These are phyloP conservation scores for Metschnikowia bowlesiae DNA, from an alignment of 805 yeast species.

Conservation along the genomic window DNA sequence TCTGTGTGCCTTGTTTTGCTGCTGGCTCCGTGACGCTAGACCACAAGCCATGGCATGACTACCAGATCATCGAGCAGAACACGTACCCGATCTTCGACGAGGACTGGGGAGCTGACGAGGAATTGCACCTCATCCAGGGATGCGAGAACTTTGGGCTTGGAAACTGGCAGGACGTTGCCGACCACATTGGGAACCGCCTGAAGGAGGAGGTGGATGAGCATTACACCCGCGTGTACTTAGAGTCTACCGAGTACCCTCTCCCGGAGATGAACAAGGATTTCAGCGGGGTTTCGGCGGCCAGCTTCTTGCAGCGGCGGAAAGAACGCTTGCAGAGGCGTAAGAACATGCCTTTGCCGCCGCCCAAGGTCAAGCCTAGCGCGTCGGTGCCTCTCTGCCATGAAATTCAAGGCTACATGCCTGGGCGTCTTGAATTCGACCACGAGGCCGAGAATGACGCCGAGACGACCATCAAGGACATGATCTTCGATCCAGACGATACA, in stretches of 20 bases:
- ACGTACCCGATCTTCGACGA: constrained; percentile 86
- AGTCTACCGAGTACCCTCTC: constrained; percentile 73
- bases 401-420: constrained; percentile 98
- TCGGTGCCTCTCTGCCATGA: constrained; percentile 97
- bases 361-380: constrained; percentile 83
- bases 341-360: constrained; percentile 70
- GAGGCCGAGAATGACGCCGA: constrained; percentile 98
- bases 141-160: constrained; percentile 90
- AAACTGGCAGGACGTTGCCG: constrained; percentile 97
- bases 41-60: constrained; percentile 94
- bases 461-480: constrained; percentile 88
- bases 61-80: constrained; percentile 87
- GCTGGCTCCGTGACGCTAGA: constrained; percentile 73
- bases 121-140: constrained; percentile 80
- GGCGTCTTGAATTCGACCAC: constrained; percentile 91
- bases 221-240: constrained; percentile 66
- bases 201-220: constrained; percentile 90
- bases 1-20: constrained; percentile 97
- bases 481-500: constrained; percentile 89
- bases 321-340: constrained; percentile 66
- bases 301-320: constrained; percentile 65
- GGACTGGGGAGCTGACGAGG: constrained; percentile 99
- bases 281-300: constrained; percentile 53
- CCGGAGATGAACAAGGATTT: constrained; percentile 81
- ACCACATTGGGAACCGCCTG: constrained; percentile 87